phyloP scores from a whole-genome alignment of 768 basidiomycete genomes.

The Kwoniella newhampshirensis region DNA sequence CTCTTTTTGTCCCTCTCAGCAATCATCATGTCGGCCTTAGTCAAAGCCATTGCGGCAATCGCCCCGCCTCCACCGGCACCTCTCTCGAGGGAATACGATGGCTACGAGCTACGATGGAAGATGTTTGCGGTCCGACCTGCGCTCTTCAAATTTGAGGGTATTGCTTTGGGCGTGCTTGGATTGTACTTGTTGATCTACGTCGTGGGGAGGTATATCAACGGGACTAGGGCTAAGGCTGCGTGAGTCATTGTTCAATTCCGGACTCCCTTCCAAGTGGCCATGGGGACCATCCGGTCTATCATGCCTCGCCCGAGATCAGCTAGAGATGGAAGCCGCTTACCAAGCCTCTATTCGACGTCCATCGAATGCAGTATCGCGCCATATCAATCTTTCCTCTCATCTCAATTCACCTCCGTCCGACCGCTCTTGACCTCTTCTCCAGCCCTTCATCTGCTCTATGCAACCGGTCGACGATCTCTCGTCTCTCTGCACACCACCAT shows the following conservation, averaged over 20 bases:
- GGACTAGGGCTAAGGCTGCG: slow-evolving; percentile 66
- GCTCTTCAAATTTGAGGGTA: slow-evolving; percentile 69
- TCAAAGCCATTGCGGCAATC: slow-evolving; percentile 49
- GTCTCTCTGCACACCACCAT: slow-evolving; percentile 76
- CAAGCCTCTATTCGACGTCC: not conserved
- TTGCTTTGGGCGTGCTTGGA: slow-evolving; percentile 60
- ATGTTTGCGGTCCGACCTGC: slow-evolving; percentile 78
- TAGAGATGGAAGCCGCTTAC: no score
- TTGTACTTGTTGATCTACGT: slow-evolving; percentile 63
- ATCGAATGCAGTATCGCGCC: slow-evolving; percentile 60
- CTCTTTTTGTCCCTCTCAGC: not conserved
- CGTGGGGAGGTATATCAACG: slow-evolving; percentile 65
- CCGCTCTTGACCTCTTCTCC: slow-evolving; percentile 37
- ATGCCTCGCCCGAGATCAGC: no score
- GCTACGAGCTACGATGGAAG: slow-evolving; percentile 71
- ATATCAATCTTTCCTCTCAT: slow-evolving; percentile 62
- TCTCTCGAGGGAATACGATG: slow-evolving; percentile 65
- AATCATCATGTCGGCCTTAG: slow-evolving; percentile 26
- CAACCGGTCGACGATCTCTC: slow-evolving; percentile 77
- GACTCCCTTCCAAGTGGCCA: no score
- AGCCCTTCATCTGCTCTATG: slow-evolving; percentile 68
- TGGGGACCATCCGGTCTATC: no score
- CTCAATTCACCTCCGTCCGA: slow-evolving; percentile 66
- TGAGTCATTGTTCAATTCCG: slow-evolving; percentile 57
- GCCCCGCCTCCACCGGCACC: slow-evolving; percentile 62